Percentiles rank a stretch among this genome's conserved stretches.
These are phyloP conservation scores for Nitzschia palea DNA, from an alignment of 108 stramenopile species.

Conservation along the genomic window DNA sequence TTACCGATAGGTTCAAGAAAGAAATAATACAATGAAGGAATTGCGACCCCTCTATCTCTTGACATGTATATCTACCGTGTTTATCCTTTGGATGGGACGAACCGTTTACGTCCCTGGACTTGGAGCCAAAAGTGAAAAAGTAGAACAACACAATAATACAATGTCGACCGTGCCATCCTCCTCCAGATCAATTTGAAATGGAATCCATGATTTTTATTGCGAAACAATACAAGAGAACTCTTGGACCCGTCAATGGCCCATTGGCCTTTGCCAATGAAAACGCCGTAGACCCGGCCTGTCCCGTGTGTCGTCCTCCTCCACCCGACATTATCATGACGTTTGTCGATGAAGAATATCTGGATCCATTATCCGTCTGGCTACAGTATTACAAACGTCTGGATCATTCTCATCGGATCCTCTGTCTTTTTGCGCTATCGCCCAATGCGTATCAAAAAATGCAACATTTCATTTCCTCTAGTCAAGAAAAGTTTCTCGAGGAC, in stretches of 20 bases:
- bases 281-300: no score
- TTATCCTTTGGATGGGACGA: no score
- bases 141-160: no score
- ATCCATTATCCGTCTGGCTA: neutral
- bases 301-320: no score
- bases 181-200: neutral
- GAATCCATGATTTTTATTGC: neutral
- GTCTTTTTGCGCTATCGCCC: neutral
- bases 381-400: neutral
- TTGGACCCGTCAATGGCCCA: neutral
- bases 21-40: no score
- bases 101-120: no score
- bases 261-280: constrained; percentile 8
- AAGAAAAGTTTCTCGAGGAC: neutral
- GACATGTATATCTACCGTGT: no score
- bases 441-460: neutral
- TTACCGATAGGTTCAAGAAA: no score
- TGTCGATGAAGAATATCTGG: neutral
- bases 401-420: neutral
- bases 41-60: no score
- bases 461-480: neutral
- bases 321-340: neutral
- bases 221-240: neutral
- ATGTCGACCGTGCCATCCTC: constrained; percentile 1
- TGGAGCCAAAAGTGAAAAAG: no score